Base-by-base conservation (phyloP, 2,329 filamentous ascomycete species). In the Fusarium neocosmosporiellum region DNA sequence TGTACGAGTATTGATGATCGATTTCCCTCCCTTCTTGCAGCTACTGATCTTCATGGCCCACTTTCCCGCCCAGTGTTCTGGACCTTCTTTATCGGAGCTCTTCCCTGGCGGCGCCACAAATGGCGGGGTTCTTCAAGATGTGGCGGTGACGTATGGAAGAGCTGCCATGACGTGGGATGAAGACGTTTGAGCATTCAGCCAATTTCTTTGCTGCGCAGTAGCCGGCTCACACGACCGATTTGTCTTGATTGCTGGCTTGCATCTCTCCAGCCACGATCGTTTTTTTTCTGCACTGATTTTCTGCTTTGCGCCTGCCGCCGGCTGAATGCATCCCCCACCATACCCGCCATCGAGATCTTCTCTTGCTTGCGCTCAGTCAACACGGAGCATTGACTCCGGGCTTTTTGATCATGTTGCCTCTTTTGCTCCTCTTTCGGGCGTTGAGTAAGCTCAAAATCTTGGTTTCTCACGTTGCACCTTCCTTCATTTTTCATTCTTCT, bases 321-420 rank as follows among this genome's bases (percentile, higher is more conserved):
- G 59, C 46, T 57, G 60, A 63, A 65, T 61, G 18, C 36, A 59
- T 59, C 43, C 61, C 50, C 55, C 54, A 59, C 59, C 16, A 48
- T 72, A 65, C 54, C 48, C 11, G 27, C 57, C 68, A 74, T 74
- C 71, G 71, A 74, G 71, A 74, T 74, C 68, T 34, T 37, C 41
- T 54, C 50, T n/a, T 59, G 55, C 71, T 63, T 69, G 68, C 69
- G 67, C 60, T 39, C 61, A 48, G 54, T 55, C 33, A 34, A 24
- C 11, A 62, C 71, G 71, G 71, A 74, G 71, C 55, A 72, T 63
- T n/a, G 36, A 16, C 61, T 74, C 71, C 71, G 71, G 37, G 10
- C 33, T 37, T 43, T 46, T 46, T 29, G 48, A 27, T 20, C 29
- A 8, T 31, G n/a, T 16, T 33, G 13, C 29, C 36, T 27, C 33